Evolutionary conservation across 2,329 filamentous ascomycete species (phyloP), one percentile per base, ranked within the genome.

Genomic region (Trichoderma atroviride): DNA sequence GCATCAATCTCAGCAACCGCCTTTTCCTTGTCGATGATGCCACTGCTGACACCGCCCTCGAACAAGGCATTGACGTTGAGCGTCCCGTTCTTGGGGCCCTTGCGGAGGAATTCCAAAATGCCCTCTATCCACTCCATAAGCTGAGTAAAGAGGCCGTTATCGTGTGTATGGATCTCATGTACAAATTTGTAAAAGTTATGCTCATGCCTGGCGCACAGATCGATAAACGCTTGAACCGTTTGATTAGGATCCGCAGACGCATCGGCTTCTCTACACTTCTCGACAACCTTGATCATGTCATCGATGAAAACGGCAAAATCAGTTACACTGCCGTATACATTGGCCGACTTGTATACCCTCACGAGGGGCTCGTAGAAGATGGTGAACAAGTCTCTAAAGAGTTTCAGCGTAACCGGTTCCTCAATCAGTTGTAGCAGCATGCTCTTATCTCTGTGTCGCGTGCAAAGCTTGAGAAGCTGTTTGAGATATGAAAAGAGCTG

Each of bases 161-260:
- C 96, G 76, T 99, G 95, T 7, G 92, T 90, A 77, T 99, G 96
- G 0, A 99, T 95, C 81, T 99, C 96, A 79, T 99, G 96, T 4
- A 99, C 92, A 79, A 99, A 99, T 79, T 97, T 98, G 86, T 98
- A 99, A 78, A 99, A 95, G 81, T 97, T 97, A 78, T 96, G 89
- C 80, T 99, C 93, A 79, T 99, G 96, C 55, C 96, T 89, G 73
- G 93, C 91, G 79, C 96, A 99, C 27, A 99, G 87, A 77, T 99
- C 96, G 76, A 99, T 99, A 77, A 99, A 99, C 19, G 94, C 91
- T 79, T 99, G 96, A 1, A 99, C 96, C 0, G 96, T 99, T 83
- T 97, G 94, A 79, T 99, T 99, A 5, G 96, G 96, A 78, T 99
- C 96, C 1, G 95, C 94, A 2, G 93, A 94, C 57, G 96, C 91